Evolutionary conservation across 2,329 filamentous ascomycete genomes (phyloP), one percentile per base, ranked within the genome.

Genomic region (Alternaria gansuensis): DNA sequence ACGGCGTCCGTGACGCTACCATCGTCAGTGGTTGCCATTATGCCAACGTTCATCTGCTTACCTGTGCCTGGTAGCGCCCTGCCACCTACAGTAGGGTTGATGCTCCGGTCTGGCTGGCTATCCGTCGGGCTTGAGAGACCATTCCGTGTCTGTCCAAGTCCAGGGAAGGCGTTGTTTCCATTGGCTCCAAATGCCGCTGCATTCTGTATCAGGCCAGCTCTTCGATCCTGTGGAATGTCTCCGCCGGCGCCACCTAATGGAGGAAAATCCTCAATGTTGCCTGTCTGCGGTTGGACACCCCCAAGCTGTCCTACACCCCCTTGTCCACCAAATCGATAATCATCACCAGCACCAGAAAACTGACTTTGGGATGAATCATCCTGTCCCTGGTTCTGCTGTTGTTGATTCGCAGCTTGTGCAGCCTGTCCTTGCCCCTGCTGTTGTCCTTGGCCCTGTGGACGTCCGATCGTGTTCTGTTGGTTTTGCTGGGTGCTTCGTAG

Each of bases 251-350:
- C 82, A 51, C 84, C 82, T 48, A 88, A 74, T n/a, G 86, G 84
- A 58, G 85, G 85, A 58, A 87, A 88, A 53, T 87, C 85, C 14
- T 87, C 85, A 46, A 85, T 84, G 65, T 82, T 85, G 63, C 82
- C 82, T 26, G 84, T 81, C 64, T 85, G 83, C 40, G 83, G 83
- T 61, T 86, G 84, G 37, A 75, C 76, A 39, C 78, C 77, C 23
- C 79, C 79, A 51, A 85, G 73, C 68, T 84, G 83, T 50, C 82
- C 82, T 53, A 82, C 82, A 36, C 84, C 82, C 46, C 79, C 79
- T 70, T 85, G 83, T 33, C 82, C 83, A 37, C 85, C 85, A 66
- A 84, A 86, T 36, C 85, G 81, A 65, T 85, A 86, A 60, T 86
- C 84, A 68, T 83, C 84, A 58, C 80, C 79, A 45, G 80, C 81